These are phyloP conservation scores for Fragaria nilgerrensis DNA, from an alignment of 306 rosid species.

Conservation along the genomic window DNA sequence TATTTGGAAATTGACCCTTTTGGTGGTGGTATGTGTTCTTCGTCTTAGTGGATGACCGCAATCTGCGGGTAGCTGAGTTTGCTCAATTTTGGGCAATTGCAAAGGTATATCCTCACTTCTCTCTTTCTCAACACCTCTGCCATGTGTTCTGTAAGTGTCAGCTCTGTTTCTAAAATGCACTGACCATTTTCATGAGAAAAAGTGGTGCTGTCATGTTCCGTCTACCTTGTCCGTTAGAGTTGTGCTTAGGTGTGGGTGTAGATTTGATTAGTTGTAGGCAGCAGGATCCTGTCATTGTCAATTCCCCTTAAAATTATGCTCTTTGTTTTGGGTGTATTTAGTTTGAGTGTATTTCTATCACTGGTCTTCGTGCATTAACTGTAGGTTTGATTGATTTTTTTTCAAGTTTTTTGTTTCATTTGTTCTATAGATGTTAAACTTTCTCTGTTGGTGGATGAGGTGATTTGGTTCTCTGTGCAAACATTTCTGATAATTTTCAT, in stretches of 20 bases:
- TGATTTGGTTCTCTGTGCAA: neutral
- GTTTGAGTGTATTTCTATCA: neutral
- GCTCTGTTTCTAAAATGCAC: conserved; percentile 47
- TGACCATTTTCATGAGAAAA: conserved; percentile 26
- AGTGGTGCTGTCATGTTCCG: conserved; percentile 19
- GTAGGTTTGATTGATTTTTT: neutral
- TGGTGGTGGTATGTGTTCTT: conserved; percentile 98
- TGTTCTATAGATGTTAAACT: neutral
- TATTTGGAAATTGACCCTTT: conserved; percentile 95
- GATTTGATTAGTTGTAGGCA: neutral
- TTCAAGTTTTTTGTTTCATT: neutral
- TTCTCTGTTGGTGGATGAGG: neutral
- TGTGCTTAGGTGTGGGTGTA: neutral
- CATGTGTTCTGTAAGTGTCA: conserved; percentile 66
- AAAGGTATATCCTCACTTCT: conserved; percentile 92
- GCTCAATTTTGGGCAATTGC: conserved; percentile 99
- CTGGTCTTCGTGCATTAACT: neutral
- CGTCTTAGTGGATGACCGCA: conserved; percentile 99
- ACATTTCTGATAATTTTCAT: neutral
- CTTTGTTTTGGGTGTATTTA: neutral
- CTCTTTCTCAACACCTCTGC: conserved; percentile 68
- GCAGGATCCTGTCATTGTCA: neutral
- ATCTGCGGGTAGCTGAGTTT: conserved; percentile 99
- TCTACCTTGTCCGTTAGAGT: conserved; percentile 22
- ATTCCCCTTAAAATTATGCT: neutral